Evolutionary conservation across 139 green algal species (phyloP), one percentile per base, ranked within the genome.

Genomic region (Chlorella sp.): DNA sequence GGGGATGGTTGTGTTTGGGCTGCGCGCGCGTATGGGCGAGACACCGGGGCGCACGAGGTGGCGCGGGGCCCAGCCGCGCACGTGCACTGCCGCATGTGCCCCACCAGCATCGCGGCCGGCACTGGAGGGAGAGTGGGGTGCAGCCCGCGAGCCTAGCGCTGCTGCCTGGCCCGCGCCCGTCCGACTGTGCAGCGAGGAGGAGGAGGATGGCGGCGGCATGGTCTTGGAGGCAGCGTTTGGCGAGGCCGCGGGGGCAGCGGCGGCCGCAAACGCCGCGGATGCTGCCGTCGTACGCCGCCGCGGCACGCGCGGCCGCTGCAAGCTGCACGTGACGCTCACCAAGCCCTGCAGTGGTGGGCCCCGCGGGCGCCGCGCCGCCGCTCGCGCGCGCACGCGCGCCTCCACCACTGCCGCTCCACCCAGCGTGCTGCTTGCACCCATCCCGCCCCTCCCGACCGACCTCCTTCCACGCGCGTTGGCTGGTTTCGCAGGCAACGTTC

Each of bases 401-500:
- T n/a, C 21, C 17, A 58, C 48, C 48, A 58, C 17, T 17, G 17
- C 17, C 17, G 21, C 21, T 58, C 48, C 21, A n/a, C 56, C 21
- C 15, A 14, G 14, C 33, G 21, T 38, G 27, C 27, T 33, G 56
- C 27, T 63, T 33, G 33, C 56, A 38, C 23, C 19, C 27, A 21
- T n/a, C 21, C 56, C 23, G 23, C 29, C 23, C 23, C 56, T 63
- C 23, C 56, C 29, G 15, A 33, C 33, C 27, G 11, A 29, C 11
- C 56, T 63, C n/a, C n/a, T 23, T 63, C 56, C 56, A 63, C 9
- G 56, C 56, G 23, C 11, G 56, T 25, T 33, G n/a, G n/a, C n/a
- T n/a, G n/a, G n/a, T n/a, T n/a, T n/a, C n/a, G 21, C 56, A n/a
- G 56, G 15, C 33, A 78, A 78, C 61, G 29, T 78, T 9, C 29